Evolutionary conservation across 2,329 filamentous ascomycete species (phyloP).

Genomic region (Microdochium nivale): DNA sequence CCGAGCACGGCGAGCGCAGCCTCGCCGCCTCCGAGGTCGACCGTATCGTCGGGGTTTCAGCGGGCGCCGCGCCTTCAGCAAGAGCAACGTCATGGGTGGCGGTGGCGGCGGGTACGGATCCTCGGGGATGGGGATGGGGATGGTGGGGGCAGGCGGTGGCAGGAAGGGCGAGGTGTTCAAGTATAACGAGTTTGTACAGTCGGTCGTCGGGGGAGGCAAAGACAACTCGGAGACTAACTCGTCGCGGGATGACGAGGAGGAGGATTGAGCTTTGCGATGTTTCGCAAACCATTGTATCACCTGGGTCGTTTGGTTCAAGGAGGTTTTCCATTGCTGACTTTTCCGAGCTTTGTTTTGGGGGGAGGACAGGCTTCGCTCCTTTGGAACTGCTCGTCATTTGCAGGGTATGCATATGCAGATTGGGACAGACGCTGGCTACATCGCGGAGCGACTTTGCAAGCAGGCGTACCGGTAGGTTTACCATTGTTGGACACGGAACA

Average conservation of each 20-base stretch:
- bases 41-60: conserved; percentile 82
- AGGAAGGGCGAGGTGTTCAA: conserved; percentile 77
- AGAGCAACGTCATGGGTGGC: conserved; percentile 29
- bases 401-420: too few species aligned
- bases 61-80: conserved; percentile 73
- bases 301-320: too few species aligned
- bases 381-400: too few species aligned
- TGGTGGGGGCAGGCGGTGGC: conserved; percentile 30
- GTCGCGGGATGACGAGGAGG: background rate
- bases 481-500: too few species aligned
- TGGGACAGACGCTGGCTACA: too few species aligned
- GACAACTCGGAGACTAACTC: background rate
- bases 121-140: conserved; percentile 23
- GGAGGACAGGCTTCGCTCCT: too few species aligned
- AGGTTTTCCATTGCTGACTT: too few species aligned
- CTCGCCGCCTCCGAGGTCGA: conserved; percentile 72
- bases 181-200: conserved; percentile 85
- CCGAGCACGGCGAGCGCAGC: conserved; percentile 59
- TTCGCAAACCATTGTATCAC: too few species aligned
- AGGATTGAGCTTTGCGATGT: background rate
- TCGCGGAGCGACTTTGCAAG: too few species aligned
- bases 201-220: conserved; percentile 43
- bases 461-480: too few species aligned
- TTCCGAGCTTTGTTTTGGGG: too few species aligned
- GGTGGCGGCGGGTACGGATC: too few species aligned